Conservation (phyloP, 2,329 filamentous ascomycete species). For the Cadophora sp. region DNA sequence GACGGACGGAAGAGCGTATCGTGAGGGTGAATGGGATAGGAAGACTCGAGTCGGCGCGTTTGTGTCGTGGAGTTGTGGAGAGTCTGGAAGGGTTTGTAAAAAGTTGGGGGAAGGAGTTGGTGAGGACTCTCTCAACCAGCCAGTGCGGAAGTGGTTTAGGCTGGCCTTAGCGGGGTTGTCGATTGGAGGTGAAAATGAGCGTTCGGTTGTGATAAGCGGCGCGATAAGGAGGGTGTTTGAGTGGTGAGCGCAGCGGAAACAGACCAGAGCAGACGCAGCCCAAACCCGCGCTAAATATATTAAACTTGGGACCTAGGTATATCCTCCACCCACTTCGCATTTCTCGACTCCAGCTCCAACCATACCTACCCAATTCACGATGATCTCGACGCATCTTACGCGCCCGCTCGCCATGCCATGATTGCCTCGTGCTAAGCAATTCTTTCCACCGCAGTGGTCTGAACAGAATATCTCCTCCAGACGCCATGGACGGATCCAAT, state of each 20-base stretch:
- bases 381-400: background rate
- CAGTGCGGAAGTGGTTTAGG: background rate
- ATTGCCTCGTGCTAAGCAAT: background rate
- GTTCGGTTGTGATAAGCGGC: slow-evolving; percentile 1
- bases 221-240: background rate
- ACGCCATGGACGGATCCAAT: slow-evolving; percentile 40
- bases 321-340: too few species aligned
- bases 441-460: slow-evolving; percentile 22
- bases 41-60: slow-evolving; percentile 2
- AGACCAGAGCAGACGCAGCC: background rate
- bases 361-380: background rate
- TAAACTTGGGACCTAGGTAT: too few species aligned
- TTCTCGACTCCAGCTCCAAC: too few species aligned
- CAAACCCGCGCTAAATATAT: background rate
- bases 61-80: slow-evolving; percentile 18
- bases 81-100: slow-evolving; percentile 14
- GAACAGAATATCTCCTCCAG: slow-evolving; percentile 9
- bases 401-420: background rate
- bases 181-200: too few species aligned
- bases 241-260: background rate
- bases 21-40: background rate
- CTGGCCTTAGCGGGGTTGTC: slow-evolving; percentile 4
- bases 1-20: slow-evolving; percentile 18
- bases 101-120: background rate
- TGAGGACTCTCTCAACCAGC: slow-evolving; percentile 4